phyloP scores from a whole-genome alignment of 805 yeast genomes.

The Saccharomycopsis capsularis region DNA sequence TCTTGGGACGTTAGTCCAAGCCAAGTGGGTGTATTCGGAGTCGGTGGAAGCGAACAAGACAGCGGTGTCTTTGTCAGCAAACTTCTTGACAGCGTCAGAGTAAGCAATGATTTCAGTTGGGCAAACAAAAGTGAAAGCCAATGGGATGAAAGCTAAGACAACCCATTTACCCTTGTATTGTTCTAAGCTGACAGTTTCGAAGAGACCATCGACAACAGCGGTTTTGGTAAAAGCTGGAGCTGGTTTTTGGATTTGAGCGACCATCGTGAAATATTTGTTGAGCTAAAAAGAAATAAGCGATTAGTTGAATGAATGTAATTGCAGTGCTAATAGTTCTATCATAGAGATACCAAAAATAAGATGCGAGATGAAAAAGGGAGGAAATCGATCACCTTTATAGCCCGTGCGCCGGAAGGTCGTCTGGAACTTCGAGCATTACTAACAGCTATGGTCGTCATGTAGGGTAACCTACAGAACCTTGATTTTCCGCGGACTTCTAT shows the following conservation, averaged over 20 bases:
- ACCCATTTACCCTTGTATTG: constrained; percentile 98
- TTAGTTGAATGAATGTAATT: too few relatives aligned
- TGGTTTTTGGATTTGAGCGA: constrained; percentile 85
- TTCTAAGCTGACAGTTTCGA: constrained; percentile 91
- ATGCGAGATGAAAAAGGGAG: too few relatives aligned
- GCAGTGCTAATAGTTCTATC: neutral
- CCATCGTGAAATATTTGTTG: constrained; percentile 44
- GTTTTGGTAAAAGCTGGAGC: constrained; percentile 96
- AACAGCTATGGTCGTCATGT: too few relatives aligned
- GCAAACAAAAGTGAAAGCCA: constrained; percentile 99
- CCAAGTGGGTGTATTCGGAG: constrained; percentile 94
- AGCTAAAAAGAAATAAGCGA: neutral
- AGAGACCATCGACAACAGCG: constrained; percentile 94
- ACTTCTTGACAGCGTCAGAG: constrained; percentile 90
- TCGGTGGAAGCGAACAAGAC: constrained; percentile 96
- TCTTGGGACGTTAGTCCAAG: constrained; percentile 97
- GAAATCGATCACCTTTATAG: too few relatives aligned
- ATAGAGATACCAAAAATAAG: too few relatives aligned
- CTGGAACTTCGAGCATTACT: too few relatives aligned
- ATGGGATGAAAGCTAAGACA: constrained; percentile 90
- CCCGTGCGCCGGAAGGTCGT: too few relatives aligned
- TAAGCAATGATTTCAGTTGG: constrained; percentile 99
- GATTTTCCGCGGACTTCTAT: too few relatives aligned
- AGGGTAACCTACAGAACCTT: too few relatives aligned
- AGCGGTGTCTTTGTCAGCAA: constrained; percentile 79